These are phyloP conservation scores for Scytalidium sp. DNA, from an alignment of 2,329 filamentous ascomycete genomes.

Conservation along the genomic window DNA sequence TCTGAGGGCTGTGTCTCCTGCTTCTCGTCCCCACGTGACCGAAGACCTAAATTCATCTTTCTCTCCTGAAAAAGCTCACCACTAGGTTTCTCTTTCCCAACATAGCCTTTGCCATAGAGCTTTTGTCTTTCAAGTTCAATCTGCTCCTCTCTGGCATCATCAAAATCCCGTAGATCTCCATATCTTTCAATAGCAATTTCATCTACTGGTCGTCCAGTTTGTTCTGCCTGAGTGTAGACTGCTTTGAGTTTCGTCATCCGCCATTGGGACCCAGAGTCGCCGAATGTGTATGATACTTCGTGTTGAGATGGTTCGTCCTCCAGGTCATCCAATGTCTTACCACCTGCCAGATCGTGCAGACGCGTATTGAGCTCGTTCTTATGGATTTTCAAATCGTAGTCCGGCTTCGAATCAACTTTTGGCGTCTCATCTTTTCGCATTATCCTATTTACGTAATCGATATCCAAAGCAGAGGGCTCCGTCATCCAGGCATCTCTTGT, in stretches of 20 bases:
- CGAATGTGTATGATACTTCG: conserved; percentile 79
- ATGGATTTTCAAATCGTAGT: conserved; percentile 51
- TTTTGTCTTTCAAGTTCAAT: conserved; percentile 81
- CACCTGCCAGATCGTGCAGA: conserved; percentile 57
- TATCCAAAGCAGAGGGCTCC: conserved; percentile 72
- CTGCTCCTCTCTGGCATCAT: conserved; percentile 90
- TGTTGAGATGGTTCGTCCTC: conserved; percentile 50
- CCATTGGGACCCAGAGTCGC: conserved; percentile 88
- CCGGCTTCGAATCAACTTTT: conserved; percentile 27
- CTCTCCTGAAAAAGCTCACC: conserved; percentile 84
- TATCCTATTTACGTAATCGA: conserved; percentile 75
- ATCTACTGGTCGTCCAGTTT: conserved; percentile 69
- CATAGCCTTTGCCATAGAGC: conserved; percentile 81
- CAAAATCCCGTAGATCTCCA: conserved; percentile 78
- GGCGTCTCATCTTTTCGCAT: conserved; percentile 50
- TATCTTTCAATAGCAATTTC: conserved; percentile 81
- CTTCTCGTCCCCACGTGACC: conserved; percentile 30
- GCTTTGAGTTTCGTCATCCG: conserved; percentile 92
- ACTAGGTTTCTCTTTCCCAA: conserved; percentile 80
- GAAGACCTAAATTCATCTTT: conserved; percentile 55
- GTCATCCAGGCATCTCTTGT: conserved; percentile 94
- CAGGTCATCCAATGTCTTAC: conserved; percentile 50
- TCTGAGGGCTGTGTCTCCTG: conserved; percentile 19
- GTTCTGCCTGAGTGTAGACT: conserved; percentile 76
- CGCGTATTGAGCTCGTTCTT: conserved; percentile 78